A percentile compares a stretch with the other conserved stretches of the same genome.
These are phyloP conservation scores for Phytopythium helicoides DNA, from an alignment of 352 stramenopile genomes.

Conservation along the genomic window DNA sequence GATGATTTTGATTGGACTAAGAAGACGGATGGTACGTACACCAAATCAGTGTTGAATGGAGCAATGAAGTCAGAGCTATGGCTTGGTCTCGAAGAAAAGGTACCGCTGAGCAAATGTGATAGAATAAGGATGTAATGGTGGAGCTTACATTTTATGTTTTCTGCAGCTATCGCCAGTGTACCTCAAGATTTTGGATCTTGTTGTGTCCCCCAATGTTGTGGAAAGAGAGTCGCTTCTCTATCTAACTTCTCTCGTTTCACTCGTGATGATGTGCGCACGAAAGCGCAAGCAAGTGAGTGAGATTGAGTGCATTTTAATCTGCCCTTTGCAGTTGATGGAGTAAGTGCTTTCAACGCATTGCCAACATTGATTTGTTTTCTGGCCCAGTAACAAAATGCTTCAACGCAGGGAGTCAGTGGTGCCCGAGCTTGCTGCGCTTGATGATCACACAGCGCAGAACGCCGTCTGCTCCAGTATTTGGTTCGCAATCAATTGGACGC, in stretches of 20 bases:
- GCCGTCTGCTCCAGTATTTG: constrained; percentile 45
- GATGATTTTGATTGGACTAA: constrained; percentile 28
- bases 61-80: constrained; percentile 40
- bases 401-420: constrained; percentile 32
- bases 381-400: background rate
- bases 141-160: no score
- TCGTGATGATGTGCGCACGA: constrained; percentile 42
- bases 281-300: constrained; percentile 20
- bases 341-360: constrained; percentile 20
- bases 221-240: constrained; percentile 49
- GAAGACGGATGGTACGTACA: constrained; percentile 21
- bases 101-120: no score
- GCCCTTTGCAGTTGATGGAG: constrained; percentile 59
- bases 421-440: constrained; percentile 36
- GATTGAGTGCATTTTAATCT: constrained; percentile 53
- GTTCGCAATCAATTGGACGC: constrained; percentile 65
- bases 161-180: constrained; percentile 36
- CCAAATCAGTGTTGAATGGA: constrained; percentile 26
- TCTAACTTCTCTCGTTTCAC: constrained; percentile 28
- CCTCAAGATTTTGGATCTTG: constrained; percentile 46
- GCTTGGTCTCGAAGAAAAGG: constrained; percentile 32
- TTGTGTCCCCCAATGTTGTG: constrained; percentile 28
- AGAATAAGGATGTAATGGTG: no score
- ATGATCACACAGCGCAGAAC: constrained; percentile 33
- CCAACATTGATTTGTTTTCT: background rate